Evolutionary conservation across 352 stramenopile genomes (phyloP).

Genomic region (Saprolegnia parasitica): DNA sequence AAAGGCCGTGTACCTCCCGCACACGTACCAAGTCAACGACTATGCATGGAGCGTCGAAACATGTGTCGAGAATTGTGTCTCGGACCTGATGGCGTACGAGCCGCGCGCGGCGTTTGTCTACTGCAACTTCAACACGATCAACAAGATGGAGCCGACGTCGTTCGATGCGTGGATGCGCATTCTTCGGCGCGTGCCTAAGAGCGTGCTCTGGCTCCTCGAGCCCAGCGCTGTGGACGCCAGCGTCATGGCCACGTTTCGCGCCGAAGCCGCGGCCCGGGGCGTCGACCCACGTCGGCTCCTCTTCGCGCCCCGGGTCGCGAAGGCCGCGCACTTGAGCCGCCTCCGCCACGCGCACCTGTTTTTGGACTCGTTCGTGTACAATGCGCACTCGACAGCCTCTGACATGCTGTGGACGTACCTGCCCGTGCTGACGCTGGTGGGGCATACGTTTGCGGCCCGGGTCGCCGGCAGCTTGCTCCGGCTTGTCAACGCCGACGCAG

Average conservation of each 20-base stretch:
- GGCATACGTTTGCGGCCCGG: constrained; percentile 63
- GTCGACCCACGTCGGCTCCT: constrained; percentile 57
- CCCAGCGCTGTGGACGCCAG: constrained; percentile 20
- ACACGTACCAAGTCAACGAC: constrained; percentile 89
- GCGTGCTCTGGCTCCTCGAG: constrained; percentile 40
- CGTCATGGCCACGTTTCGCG: constrained; percentile 41
- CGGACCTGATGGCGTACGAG: background rate
- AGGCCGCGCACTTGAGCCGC: constrained; percentile 73
- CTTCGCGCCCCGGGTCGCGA: constrained; percentile 60
- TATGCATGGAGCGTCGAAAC: constrained; percentile 47
- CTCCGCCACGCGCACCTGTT: constrained; percentile 86
- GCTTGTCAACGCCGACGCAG: constrained; percentile 32
- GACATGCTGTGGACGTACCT: constrained; percentile 87
- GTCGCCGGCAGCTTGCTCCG: constrained; percentile 58
- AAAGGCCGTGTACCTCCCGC: constrained; percentile 82
- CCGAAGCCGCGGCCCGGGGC: constrained; percentile 59
- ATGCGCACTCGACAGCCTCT: constrained; percentile 92
- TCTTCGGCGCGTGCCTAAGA: constrained; percentile 31
- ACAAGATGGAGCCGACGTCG: constrained; percentile 45
- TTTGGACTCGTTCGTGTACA: constrained; percentile 94
- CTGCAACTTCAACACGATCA: constrained; percentile 60
- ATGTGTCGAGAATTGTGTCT: constrained; percentile 28
- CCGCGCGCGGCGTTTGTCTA: constrained; percentile 29
- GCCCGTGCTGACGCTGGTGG: constrained; percentile 85
- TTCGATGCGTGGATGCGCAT: constrained; percentile 46